Evolutionary conservation across 352 stramenopile genomes (phyloP).

Genomic region (Phytophthora ramorum): DNA sequence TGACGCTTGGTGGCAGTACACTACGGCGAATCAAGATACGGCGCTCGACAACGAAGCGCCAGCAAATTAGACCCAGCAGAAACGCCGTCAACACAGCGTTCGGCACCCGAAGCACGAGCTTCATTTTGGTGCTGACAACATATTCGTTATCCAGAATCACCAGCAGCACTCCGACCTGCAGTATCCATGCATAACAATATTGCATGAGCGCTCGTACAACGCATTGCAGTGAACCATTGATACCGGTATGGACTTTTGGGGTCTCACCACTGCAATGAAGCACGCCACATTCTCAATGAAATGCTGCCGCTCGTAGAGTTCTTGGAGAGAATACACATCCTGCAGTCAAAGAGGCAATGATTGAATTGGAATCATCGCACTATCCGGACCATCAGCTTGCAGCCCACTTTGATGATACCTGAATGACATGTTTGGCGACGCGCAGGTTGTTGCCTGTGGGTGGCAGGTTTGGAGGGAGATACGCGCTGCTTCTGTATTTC

Average conservation of each 20-base stretch:
- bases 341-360: constrained; percentile 15
- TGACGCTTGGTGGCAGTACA: constrained; percentile 57
- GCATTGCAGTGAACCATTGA: background rate
- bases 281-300: constrained; percentile 66
- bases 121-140: constrained; percentile 33
- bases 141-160: constrained; percentile 81
- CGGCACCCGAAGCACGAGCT: constrained; percentile 46
- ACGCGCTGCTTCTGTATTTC: constrained; percentile 42
- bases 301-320: constrained; percentile 69
- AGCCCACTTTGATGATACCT: constrained; percentile 29
- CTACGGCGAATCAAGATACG: constrained; percentile 73
- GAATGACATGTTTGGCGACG: constrained; percentile 61
- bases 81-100: constrained; percentile 56
- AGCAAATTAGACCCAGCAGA: constrained; percentile 59
- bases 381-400: background rate
- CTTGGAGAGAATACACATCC: constrained; percentile 71
- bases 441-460: constrained; percentile 40
- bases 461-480: constrained; percentile 42
- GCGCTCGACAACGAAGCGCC: constrained; percentile 62
- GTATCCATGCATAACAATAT: background rate
- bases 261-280: constrained; percentile 50
- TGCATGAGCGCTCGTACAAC: background rate
- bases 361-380: background rate
- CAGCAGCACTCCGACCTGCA: constrained; percentile 56
- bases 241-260: background rate